Percentiles rank a stretch among this genome's conserved stretches.
phyloP scores from a whole-genome alignment of 2,329 filamentous ascomycete species.

The Colletotrichum sp. region DNA sequence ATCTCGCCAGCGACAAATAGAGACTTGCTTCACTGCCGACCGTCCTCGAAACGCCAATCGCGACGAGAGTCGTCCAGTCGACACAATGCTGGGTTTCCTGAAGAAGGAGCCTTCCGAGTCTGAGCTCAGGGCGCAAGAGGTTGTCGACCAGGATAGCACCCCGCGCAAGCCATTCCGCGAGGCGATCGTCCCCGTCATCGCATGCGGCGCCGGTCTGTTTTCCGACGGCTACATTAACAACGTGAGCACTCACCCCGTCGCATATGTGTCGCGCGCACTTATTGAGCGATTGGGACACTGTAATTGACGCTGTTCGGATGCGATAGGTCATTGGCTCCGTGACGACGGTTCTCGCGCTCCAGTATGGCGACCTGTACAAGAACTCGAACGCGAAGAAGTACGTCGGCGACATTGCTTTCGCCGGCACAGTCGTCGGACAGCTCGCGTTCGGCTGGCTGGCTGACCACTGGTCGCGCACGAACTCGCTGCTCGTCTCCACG shows the following conservation, averaged over 20 bases:
- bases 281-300: neutral
- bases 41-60: neutral
- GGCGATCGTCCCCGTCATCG: slow-evolving; percentile 70
- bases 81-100: neutral
- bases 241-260: slow-evolving; percentile 45
- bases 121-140: neutral
- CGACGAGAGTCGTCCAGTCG: neutral
- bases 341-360: slow-evolving; percentile 71
- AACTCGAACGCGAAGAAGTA: slow-evolving; percentile 73
- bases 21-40: neutral
- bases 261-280: rapidly evolving
- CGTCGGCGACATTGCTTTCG: slow-evolving; percentile 83
- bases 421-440: slow-evolving; percentile 83
- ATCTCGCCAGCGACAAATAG: neutral
- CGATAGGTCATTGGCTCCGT: slow-evolving; percentile 83
- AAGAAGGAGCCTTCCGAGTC: slow-evolving; percentile 5
- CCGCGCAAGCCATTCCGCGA: slow-evolving; percentile 6
- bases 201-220: slow-evolving; percentile 89
- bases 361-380: slow-evolving; percentile 76
- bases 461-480: slow-evolving; percentile 85
- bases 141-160: neutral
- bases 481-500: slow-evolving; percentile 81
- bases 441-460: slow-evolving; percentile 80
- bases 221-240: slow-evolving; percentile 93
- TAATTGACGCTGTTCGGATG: neutral